Base-by-base conservation (phyloP, 169 alveolate genomes). In the Eimeria praecox region DNA sequence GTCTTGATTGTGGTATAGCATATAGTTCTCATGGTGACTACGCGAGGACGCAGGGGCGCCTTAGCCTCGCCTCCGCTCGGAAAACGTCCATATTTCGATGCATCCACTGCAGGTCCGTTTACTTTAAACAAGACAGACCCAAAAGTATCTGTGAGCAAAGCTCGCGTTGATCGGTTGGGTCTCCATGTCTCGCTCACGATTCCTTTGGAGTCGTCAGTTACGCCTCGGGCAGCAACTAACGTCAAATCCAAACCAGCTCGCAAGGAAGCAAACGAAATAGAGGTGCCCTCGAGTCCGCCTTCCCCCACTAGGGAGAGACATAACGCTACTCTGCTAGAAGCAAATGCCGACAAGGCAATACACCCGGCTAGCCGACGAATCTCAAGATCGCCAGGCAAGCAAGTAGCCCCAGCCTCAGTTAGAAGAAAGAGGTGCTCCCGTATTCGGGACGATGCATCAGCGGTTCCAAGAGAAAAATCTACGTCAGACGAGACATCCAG, bases 151-250 rank as follows among this genome's bases (percentile, higher is more conserved):
- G 92, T 85, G 27, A 85, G 92, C 69, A 80, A 42, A 22, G 78
- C 92, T 33, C 92, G 59, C 33, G 49, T 85, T 8, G 92, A 85
- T 52, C 92, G 78, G 5, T 3, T 20, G 80, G 92, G 92, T 42
- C 78, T 85, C 14, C 92, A 85, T 20, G 54, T 85, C 16, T 85
- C 92, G 6, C 92, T 85, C 4, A 85, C 92, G 38, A 85, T 85
- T 20, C 92, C 92, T 44, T 44, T 85, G 35, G 92, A 85, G 52
- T 56, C 92, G 22, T 85, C 92, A 8, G 78, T 85, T 20, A 38
- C 42, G 12, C 80, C 77, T 35, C 52, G 44, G 46, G 27, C 78
- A 6, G 92, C 56, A 35, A 54, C 35, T 24, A 85, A 38, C 56
- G 33, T 8, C 59, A 59, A 44, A 18, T 33, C 38, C n/a, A 33